Percentiles rank a stretch among this genome's conserved stretches.
phyloP scores from a whole-genome alignment of 768 basidiomycete genomes.

The Phlebiopsis gigantea region DNA sequence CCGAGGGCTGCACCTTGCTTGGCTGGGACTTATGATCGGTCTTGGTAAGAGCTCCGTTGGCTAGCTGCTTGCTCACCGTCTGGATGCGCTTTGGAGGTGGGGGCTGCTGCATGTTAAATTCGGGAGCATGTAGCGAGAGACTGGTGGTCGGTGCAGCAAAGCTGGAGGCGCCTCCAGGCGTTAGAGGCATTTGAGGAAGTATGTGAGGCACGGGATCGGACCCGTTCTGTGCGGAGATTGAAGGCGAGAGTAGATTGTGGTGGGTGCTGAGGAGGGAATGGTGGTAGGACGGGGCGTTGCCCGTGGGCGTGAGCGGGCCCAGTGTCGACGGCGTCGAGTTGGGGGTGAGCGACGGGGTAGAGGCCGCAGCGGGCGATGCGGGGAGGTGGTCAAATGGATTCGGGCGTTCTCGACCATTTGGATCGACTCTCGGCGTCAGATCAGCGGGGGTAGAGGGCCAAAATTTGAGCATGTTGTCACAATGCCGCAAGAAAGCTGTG shows the following conservation, averaged over 20 bases:
- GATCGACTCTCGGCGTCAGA: slow-evolving; percentile 49
- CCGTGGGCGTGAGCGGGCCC: slow-evolving; percentile 5
- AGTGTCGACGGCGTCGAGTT: slow-evolving; percentile 5
- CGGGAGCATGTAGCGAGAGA: slow-evolving; percentile 81
- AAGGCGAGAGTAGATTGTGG: slow-evolving; percentile 26
- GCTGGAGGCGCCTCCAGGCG: slow-evolving; percentile 24
- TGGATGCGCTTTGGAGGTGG: slow-evolving; percentile 36
- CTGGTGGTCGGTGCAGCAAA: slow-evolving; percentile 48
- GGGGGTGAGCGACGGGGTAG: slow-evolving; percentile 28
- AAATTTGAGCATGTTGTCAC: slow-evolving; percentile 55
- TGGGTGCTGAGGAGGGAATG: slow-evolving; percentile 26
- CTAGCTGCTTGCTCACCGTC: neutral
- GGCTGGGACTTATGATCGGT: neutral
- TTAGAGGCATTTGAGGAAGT: slow-evolving; percentile 33
- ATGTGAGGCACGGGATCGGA: slow-evolving; percentile 6
- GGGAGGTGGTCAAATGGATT: slow-evolving; percentile 60
- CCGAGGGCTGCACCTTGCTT: slow-evolving; percentile 9
- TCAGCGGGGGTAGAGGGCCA: slow-evolving; percentile 47
- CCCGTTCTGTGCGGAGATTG: slow-evolving; percentile 17
- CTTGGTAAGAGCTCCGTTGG: neutral
- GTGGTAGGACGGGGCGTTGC: slow-evolving; percentile 17
- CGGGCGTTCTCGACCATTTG: slow-evolving; percentile 36
- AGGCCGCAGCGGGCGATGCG: slow-evolving; percentile 27
- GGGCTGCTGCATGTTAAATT: slow-evolving; percentile 72
- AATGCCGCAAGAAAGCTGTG: neutral